These are phyloP conservation scores for Verticillium longisporum DNA, from an alignment of 2,329 filamentous ascomycete species.

Conservation along the genomic window DNA sequence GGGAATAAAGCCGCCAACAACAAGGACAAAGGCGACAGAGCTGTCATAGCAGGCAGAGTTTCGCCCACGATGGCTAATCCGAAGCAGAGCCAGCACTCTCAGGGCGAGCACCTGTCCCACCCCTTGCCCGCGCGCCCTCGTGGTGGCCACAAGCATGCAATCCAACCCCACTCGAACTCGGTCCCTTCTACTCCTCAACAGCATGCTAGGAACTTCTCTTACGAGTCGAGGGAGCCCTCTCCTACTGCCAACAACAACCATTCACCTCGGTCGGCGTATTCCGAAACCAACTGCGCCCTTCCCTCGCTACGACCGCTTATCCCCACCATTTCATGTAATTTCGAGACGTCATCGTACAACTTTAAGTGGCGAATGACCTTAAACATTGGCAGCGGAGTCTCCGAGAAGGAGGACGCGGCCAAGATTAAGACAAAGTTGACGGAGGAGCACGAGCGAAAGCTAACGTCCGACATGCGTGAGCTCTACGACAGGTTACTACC, in stretches of 20 bases:
- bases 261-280: conserved; percentile 85
- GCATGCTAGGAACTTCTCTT: conserved; percentile 74
- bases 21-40: conserved; percentile 53
- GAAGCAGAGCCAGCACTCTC: conserved; percentile 23
- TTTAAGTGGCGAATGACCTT: conserved; percentile 87
- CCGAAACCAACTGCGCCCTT: conserved; percentile 73
- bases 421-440: conserved; percentile 67
- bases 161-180: conserved; percentile 65
- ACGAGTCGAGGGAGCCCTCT: conserved; percentile 71
- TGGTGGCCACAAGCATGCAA: conserved; percentile 16
- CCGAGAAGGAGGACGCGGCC: conserved; percentile 64
- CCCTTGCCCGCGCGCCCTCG: conserved; percentile 15
- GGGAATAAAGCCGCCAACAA: conserved; percentile 55
- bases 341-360: conserved; percentile 78
- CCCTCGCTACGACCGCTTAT: conserved; percentile 59
- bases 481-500: conserved; percentile 83
- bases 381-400: conserved; percentile 71
- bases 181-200: conserved; percentile 92
- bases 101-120: conserved; percentile 1
- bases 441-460: conserved; percentile 64
- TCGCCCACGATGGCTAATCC: conserved; percentile 37
- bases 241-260: conserved; percentile 70
- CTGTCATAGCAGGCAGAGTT: conserved; percentile 55
- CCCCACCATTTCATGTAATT: conserved; percentile 68
- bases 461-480: conserved; percentile 77